Evolutionary conservation across 805 yeast species (phyloP).

Genomic region (Spathaspora hagerdaliae): DNA sequence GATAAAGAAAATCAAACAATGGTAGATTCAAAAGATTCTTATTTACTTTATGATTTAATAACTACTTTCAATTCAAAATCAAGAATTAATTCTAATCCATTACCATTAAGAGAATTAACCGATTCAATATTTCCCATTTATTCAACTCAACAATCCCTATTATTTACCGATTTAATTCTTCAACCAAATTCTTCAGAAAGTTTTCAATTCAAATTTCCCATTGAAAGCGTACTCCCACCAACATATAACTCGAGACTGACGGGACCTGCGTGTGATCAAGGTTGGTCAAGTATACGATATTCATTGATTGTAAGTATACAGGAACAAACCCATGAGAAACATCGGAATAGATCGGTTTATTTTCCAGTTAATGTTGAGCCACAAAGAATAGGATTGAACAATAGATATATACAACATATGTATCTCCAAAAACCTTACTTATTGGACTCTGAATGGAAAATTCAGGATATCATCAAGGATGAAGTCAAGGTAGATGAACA

Average conservation of each 20-base stretch:
- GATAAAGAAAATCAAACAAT: slow-evolving; percentile 11
- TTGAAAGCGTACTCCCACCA: slow-evolving; percentile 29
- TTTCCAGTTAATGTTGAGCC: slow-evolving; percentile 31
- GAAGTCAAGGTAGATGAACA: slow-evolving; percentile 4
- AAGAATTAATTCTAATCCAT: slow-evolving; percentile 2
- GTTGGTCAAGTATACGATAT: slow-evolving; percentile 33
- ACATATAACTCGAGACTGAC: slow-evolving; percentile 40
- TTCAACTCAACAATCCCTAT: slow-evolving; percentile 34
- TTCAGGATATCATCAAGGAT: not conserved
- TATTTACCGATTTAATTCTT: slow-evolving; percentile 30
- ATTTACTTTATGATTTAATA: slow-evolving; percentile 32
- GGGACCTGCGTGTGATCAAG: slow-evolving; percentile 36
- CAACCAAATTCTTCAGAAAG: slow-evolving; percentile 13
- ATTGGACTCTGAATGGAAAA: slow-evolving; percentile 28
- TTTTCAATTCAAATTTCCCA: slow-evolving; percentile 21
- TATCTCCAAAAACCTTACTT: slow-evolving; percentile 19
- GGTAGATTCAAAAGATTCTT: slow-evolving; percentile 10
- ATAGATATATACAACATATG: slow-evolving; percentile 25
- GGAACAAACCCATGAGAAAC: slow-evolving; percentile 10
- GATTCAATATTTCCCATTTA: slow-evolving; percentile 36
- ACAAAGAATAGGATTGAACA: slow-evolving; percentile 20
- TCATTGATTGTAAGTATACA: slow-evolving; percentile 32
- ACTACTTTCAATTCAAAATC: slow-evolving; percentile 24
- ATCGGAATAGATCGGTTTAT: slow-evolving; percentile 18
- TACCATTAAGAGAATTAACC: slow-evolving; percentile 22